Conservation (phyloP, 768 basidiomycete genomes). For the Suillus clintonianus region DNA sequence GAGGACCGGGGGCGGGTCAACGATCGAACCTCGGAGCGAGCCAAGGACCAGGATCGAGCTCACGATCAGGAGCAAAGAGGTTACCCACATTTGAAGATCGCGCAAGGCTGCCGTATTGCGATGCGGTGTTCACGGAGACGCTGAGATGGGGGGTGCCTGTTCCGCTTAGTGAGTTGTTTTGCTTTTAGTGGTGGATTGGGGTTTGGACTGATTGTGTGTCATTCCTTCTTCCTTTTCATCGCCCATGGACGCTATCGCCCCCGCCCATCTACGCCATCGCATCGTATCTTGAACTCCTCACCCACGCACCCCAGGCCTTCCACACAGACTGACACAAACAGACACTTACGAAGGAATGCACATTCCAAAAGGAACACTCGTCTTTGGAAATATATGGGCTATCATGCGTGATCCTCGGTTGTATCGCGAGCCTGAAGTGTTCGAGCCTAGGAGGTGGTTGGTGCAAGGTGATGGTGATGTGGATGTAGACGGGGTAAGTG, state of each 20-base stretch:
- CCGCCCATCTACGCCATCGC: not conserved
- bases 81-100: slow-evolving; percentile 65
- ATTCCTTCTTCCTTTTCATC: not conserved
- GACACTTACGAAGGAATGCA: slow-evolving; percentile 60
- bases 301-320: slow-evolving; percentile 46
- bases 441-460: slow-evolving; percentile 57
- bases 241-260: too few relatives aligned
- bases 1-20: too few relatives aligned
- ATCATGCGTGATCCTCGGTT: slow-evolving; percentile 50
- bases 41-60: too few relatives aligned
- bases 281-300: slow-evolving; percentile 1
- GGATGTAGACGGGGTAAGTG: slow-evolving; percentile 1
- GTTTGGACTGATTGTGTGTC: not conserved
- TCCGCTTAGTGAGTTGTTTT: slow-evolving; percentile 48
- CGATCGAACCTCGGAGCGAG: too few relatives aligned
- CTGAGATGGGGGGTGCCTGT: slow-evolving; percentile 60
- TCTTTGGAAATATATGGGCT: slow-evolving; percentile 64
- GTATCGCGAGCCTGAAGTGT: slow-evolving; percentile 51
- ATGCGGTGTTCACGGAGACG: slow-evolving; percentile 56
- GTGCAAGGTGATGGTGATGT: slow-evolving; percentile 1
- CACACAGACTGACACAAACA: slow-evolving; percentile 66
- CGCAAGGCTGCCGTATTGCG: slow-evolving; percentile 54
- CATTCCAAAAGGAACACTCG: slow-evolving; percentile 65
- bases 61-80: slow-evolving; percentile 33
- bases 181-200: too few relatives aligned